A percentile compares a stretch with the other conserved stretches of the same genome.
These are phyloP conservation scores for Domatiomyces globalis DNA, from an alignment of 2,329 filamentous ascomycete species.

Conservation along the genomic window DNA sequence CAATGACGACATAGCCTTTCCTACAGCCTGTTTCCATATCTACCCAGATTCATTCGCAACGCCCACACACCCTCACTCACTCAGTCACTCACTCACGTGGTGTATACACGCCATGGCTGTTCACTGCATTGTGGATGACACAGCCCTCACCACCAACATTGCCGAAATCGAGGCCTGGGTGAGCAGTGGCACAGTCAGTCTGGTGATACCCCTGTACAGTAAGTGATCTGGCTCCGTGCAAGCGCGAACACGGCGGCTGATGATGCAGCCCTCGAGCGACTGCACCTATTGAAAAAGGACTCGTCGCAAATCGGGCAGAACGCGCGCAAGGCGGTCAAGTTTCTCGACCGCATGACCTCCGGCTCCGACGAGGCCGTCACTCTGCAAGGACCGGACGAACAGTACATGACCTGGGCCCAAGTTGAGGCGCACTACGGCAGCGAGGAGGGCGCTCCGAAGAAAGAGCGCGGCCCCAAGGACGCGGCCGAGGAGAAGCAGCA, in stretches of 20 bases:
- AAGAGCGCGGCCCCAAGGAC: conserved; percentile 22
- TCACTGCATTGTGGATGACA: conserved; percentile 40
- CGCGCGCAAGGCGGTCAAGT: conserved; percentile 38
- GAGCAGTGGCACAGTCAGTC: conserved; percentile 33
- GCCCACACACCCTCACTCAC: background rate
- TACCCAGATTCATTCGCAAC: background rate
- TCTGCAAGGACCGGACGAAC: conserved; percentile 37
- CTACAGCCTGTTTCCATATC: background rate
- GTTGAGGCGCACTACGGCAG: conserved; percentile 28
- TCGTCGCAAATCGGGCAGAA: conserved; percentile 35
- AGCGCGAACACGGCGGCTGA: conserved; percentile 7
- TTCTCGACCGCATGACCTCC: conserved; percentile 37
- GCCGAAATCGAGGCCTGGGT: conserved; percentile 41
- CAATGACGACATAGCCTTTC: background rate
- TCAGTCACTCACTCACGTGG: background rate
- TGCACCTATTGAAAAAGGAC: conserved; percentile 32
- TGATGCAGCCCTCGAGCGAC: conserved; percentile 31
- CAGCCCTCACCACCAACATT: conserved; percentile 37
- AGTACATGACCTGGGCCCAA: conserved; percentile 33
- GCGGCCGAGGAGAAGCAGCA: conserved; percentile 5
- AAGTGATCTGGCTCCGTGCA: conserved; percentile 9
- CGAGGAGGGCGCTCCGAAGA: conserved; percentile 6
- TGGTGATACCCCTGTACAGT: conserved; percentile 41
- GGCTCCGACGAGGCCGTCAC: conserved; percentile 30
- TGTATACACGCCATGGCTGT: conserved; percentile 27